These are phyloP conservation scores for Hypoxylon sp. DNA, from an alignment of 2,329 filamentous ascomycete genomes.

Conservation along the genomic window DNA sequence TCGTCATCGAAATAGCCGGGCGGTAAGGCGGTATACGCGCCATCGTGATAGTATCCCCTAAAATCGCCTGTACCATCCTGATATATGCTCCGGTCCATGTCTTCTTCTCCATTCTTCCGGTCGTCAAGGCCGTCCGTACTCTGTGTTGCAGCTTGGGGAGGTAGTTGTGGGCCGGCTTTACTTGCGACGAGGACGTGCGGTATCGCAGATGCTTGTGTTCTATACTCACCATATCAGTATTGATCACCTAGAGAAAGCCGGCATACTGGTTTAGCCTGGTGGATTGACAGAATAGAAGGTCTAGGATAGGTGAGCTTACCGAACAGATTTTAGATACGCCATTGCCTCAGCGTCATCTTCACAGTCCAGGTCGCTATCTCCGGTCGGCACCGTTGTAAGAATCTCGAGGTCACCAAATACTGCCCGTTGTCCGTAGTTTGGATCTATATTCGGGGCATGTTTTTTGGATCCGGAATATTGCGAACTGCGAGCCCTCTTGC, in stretches of 20 bases:
- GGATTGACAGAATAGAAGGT: slow-evolving; percentile 10
- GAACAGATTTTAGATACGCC: slow-evolving; percentile 71
- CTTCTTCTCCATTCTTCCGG: slow-evolving; percentile 52
- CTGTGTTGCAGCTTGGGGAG: slow-evolving; percentile 54
- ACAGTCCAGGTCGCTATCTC: slow-evolving; percentile 66
- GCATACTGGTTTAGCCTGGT: slow-evolving; percentile 47
- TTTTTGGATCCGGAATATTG: slow-evolving; percentile 29
- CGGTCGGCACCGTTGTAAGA: slow-evolving; percentile 54
- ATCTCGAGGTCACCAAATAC: slow-evolving; percentile 71
- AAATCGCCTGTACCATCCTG: slow-evolving; percentile 66
- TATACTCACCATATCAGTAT: slow-evolving; percentile 71
- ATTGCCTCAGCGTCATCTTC: slow-evolving; percentile 70
- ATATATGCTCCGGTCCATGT: slow-evolving; percentile 63
- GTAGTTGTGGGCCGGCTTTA: slow-evolving; percentile 67
- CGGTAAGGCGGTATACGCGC: slow-evolving; percentile 79
- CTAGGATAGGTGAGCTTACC: slow-evolving; percentile 61
- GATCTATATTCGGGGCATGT: slow-evolving; percentile 57
- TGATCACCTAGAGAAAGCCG: slow-evolving; percentile 40
- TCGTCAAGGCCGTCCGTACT: slow-evolving; percentile 52
- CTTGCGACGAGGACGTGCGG: slow-evolving; percentile 79
- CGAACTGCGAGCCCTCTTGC: slow-evolving; percentile 46
- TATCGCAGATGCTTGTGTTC: slow-evolving; percentile 81
- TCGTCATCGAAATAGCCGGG: slow-evolving; percentile 54
- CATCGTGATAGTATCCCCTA: slow-evolving; percentile 80
- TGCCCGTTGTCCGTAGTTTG: slow-evolving; percentile 70